These are phyloP conservation scores for Aspergillus pseudotamarii DNA, from an alignment of 2,329 filamentous ascomycete genomes.

Conservation along the genomic window DNA sequence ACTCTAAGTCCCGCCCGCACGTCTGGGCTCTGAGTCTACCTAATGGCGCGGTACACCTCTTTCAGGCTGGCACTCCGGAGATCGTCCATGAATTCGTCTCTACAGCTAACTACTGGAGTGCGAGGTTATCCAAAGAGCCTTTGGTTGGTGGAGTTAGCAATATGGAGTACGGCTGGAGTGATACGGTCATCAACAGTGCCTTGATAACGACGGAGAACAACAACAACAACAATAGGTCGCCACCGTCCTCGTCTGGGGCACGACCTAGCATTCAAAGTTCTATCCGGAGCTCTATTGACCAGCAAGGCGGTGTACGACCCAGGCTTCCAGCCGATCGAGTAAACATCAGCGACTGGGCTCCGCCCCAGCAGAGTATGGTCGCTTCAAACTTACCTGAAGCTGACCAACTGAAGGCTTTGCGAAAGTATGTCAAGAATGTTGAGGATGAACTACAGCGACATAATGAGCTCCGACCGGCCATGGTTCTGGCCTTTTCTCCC, in stretches of 20 bases:
- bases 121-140: slow-evolving; percentile 89
- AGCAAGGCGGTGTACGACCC: slow-evolving; percentile 61
- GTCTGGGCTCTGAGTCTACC: slow-evolving; percentile 94
- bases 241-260: slow-evolving; percentile 38
- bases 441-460: slow-evolving; percentile 84
- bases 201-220: slow-evolving; percentile 58
- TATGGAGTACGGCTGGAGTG: slow-evolving; percentile 96
- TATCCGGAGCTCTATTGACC: slow-evolving; percentile 68
- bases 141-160: slow-evolving; percentile 92
- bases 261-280: slow-evolving; percentile 63
- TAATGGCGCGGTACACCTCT: slow-evolving; percentile 93
- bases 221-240: slow-evolving; percentile 29
- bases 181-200: slow-evolving; percentile 77
- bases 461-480: slow-evolving; percentile 82
- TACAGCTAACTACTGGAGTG: slow-evolving; percentile 97
- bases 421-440: slow-evolving; percentile 78
- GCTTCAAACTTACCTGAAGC: slow-evolving; percentile 75
- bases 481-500: slow-evolving; percentile 87
- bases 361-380: slow-evolving; percentile 87
- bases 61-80: slow-evolving; percentile 93
- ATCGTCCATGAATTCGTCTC: slow-evolving; percentile 93
- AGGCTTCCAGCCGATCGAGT: slow-evolving; percentile 84
- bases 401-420: slow-evolving; percentile 76
- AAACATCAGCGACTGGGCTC: slow-evolving; percentile 82
- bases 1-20: slow-evolving; percentile 85